Percentiles rank a stretch among this genome's conserved stretches.
Conservation (phyloP, 805 yeast species). For the Metschnikowia rubicola region DNA sequence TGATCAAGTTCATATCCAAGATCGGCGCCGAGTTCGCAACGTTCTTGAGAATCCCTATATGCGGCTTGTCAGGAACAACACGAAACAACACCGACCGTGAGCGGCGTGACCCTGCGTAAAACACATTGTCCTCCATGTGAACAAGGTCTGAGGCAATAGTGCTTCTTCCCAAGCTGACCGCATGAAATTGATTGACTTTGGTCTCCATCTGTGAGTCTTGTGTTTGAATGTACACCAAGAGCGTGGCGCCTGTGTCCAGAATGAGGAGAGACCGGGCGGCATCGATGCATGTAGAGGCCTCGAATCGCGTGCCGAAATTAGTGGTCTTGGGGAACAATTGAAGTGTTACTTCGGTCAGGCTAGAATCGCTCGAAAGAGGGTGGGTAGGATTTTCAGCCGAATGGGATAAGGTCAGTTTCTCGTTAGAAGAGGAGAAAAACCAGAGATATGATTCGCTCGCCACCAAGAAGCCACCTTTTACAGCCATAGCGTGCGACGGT, state of each 20-base stretch:
- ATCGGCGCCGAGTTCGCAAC: constrained; percentile 32
- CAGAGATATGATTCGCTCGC: constrained; percentile 25
- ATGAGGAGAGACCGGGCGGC: constrained; percentile 24
- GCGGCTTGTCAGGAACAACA: constrained; percentile 24
- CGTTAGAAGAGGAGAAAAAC: constrained; percentile 22
- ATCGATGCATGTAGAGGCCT: constrained; percentile 24
- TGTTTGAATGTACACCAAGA: constrained; percentile 21
- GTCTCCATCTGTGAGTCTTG: background rate
- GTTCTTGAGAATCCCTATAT: constrained; percentile 20
- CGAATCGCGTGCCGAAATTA: constrained; percentile 8
- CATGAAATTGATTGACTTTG: constrained; percentile 16
- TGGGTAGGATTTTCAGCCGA: constrained; percentile 11
- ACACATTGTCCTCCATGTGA: constrained; percentile 25
- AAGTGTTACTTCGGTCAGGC: constrained; percentile 9
- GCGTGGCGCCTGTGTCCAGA: constrained; percentile 29
- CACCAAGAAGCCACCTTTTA: constrained; percentile 27
- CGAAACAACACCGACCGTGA: constrained; percentile 33
- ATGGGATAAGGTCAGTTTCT: background rate
- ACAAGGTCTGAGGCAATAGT: constrained; percentile 29
- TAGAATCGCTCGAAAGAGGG: constrained; percentile 6
- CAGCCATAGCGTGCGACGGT: constrained; percentile 27
- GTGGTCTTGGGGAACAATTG: background rate
- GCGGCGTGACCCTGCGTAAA: constrained; percentile 28
- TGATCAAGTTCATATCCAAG: constrained; percentile 20
- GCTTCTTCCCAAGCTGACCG: constrained; percentile 27